Percentiles rank a stretch among this genome's conserved stretches.
These are phyloP conservation scores for Stemphylium lycopersici DNA, from an alignment of 2,329 filamentous ascomycete genomes.

Conservation along the genomic window DNA sequence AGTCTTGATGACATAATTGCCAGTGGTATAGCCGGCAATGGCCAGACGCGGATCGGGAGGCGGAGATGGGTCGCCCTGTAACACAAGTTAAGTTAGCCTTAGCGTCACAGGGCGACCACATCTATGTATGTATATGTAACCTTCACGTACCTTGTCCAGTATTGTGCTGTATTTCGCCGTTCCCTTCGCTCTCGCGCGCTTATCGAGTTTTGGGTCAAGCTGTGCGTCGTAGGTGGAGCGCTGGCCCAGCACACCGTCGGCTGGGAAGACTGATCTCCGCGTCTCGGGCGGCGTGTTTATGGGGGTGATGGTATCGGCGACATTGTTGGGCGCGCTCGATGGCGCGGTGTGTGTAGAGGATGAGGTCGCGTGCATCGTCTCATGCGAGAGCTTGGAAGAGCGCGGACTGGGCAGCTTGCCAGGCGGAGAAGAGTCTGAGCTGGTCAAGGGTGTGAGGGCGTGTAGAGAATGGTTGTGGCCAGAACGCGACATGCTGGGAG, in stretches of 20 bases:
- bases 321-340: constrained; percentile 48
- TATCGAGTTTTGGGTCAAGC: constrained; percentile 62
- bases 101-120: constrained; percentile 50
- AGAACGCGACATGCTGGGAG: constrained; percentile 60
- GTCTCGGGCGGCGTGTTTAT: constrained; percentile 52
- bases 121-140: constrained; percentile 36
- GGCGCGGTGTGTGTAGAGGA: constrained; percentile 41
- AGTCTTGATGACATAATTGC: constrained; percentile 55
- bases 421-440: constrained; percentile 68
- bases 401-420: constrained; percentile 63
- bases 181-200: constrained; percentile 57
- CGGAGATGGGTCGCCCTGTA: constrained; percentile 78
- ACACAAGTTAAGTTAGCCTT: constrained; percentile 52
- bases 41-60: constrained; percentile 82
- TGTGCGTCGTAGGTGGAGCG: constrained; percentile 69
- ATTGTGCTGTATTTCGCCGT: constrained; percentile 59
- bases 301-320: constrained; percentile 54
- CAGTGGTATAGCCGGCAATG: constrained; percentile 65
- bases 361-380: constrained; percentile 41
- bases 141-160: constrained; percentile 53
- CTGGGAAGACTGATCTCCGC: constrained; percentile 57
- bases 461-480: constrained; percentile 60
- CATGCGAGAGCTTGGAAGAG: constrained; percentile 49
- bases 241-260: constrained; percentile 62
- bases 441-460: constrained; percentile 69